phyloP scores from a whole-genome alignment of 495 filamentous ascomycete species.

The Penicillium goetzii region DNA sequence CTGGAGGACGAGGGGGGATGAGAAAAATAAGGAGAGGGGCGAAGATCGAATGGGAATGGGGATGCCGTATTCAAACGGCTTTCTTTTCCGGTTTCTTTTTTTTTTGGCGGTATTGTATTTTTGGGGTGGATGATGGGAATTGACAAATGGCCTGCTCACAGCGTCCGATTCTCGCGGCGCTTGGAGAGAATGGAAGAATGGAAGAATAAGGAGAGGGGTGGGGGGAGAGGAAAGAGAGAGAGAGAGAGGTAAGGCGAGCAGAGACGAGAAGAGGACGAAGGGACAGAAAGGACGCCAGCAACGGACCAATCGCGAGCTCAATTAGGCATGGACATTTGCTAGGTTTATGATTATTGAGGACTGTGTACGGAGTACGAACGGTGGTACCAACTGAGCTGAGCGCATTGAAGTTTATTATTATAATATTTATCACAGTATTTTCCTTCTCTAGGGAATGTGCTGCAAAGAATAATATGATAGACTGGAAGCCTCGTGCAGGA shows the following conservation, averaged over 20 bases:
- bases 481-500: neutral
- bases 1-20: constrained; percentile 21
- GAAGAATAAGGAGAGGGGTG: constrained; percentile 27
- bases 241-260: constrained; percentile 3
- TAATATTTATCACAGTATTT: neutral
- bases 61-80: constrained; percentile 25
- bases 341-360: constrained; percentile 3
- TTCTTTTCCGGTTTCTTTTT: constrained; percentile 21
- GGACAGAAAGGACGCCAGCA: constrained; percentile 1
- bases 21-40: constrained; percentile 6
- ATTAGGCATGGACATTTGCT: neutral
- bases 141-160: constrained; percentile 48
- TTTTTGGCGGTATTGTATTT: constrained; percentile 7
- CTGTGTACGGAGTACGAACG: neutral
- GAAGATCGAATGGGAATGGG: constrained; percentile 30
- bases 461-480: neutral
- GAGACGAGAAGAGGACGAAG: constrained; percentile 18
- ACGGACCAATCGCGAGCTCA: neutral
- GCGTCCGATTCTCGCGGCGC: constrained; percentile 47
- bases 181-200: constrained; percentile 35
- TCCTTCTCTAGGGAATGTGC: neutral
- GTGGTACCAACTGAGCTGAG: neutral
- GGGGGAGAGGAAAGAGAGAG: constrained; percentile 23
- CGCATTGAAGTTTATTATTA: neutral
- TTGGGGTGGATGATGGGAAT: constrained; percentile 21